Conservation (phyloP, 1,139 yeast genomes). For the Saccharomycopsis phalli region DNA sequence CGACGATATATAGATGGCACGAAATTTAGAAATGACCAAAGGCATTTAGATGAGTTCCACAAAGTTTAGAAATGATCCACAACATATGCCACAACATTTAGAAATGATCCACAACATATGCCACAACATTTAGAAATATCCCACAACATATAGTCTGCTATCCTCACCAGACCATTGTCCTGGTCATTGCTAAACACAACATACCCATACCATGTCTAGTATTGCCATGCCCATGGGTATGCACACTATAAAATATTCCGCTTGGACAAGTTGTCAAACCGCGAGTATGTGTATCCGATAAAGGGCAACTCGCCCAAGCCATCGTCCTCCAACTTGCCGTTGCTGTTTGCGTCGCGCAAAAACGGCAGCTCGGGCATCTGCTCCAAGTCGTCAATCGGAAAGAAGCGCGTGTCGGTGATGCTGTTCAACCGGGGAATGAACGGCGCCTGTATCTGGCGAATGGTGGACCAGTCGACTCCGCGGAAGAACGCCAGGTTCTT, state of each 20-base stretch:
- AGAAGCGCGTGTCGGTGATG: slow-evolving; percentile 76
- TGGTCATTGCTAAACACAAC: background rate
- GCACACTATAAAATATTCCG: slow-evolving; percentile 41
- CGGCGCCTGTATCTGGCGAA: slow-evolving; percentile 74
- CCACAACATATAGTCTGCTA: background rate
- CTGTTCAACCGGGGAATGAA: slow-evolving; percentile 61
- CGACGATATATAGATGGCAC: too few species aligned
- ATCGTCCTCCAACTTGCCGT: slow-evolving; percentile 26
- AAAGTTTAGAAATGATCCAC: too few species aligned
- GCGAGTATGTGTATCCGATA: slow-evolving; percentile 74
- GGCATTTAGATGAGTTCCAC: too few species aligned
- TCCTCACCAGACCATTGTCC: background rate
- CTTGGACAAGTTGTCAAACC: slow-evolving; percentile 68
- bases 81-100: background rate
- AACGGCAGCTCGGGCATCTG: slow-evolving; percentile 67
- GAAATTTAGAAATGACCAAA: too few species aligned
- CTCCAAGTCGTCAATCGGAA: slow-evolving; percentile 81
- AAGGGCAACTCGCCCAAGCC: slow-evolving; percentile 70
- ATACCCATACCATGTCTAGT: background rate
- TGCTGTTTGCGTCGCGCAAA: slow-evolving; percentile 22
- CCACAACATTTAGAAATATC: background rate
- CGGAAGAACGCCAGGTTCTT: slow-evolving; percentile 79
- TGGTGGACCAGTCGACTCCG: slow-evolving; percentile 79
- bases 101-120: background rate
- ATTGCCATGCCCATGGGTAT: background rate